phyloP scores from a whole-genome alignment of 345 rosid genomes.

The Rhizophora mangle region DNA sequence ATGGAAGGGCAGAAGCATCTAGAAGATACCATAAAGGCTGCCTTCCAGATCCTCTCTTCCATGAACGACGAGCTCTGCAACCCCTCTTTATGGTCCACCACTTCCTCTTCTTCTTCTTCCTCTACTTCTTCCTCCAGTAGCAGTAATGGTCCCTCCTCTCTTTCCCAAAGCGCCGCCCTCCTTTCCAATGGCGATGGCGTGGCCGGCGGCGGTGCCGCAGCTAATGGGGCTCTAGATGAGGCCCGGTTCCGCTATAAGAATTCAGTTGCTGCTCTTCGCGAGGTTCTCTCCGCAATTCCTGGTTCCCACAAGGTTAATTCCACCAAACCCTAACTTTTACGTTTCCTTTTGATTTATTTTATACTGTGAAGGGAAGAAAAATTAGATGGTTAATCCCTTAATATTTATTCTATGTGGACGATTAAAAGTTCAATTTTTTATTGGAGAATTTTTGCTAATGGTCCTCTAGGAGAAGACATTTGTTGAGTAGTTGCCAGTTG shows the following conservation, averaged over 20 bases:
- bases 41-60: constrained; percentile 73
- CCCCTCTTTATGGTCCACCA: constrained; percentile 72
- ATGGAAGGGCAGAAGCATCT: constrained; percentile 82
- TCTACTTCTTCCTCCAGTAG: constrained; percentile 17
- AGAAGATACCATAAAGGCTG: constrained; percentile 83
- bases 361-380: no score
- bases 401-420: no score
- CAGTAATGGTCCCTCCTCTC: constrained; percentile 26
- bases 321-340: not conserved
- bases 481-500: no score
- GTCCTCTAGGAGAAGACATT: not conserved
- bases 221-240: constrained; percentile 71
- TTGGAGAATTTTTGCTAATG: not conserved
- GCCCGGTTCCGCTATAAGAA: constrained; percentile 77
- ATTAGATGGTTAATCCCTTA: no score
- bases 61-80: constrained; percentile 98
- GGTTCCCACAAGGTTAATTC: constrained; percentile 61
- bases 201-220: constrained; percentile 46
- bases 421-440: not conserved
- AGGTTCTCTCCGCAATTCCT: constrained; percentile 74
- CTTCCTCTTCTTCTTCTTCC: constrained; percentile 18
- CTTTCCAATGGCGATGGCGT: constrained; percentile 39
- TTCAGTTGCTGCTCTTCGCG: constrained; percentile 86
- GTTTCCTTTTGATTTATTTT: no score
- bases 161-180: constrained; percentile 28